phyloP scores from a whole-genome alignment of 495 filamentous ascomycete genomes.

The Xylaria venustula region DNA sequence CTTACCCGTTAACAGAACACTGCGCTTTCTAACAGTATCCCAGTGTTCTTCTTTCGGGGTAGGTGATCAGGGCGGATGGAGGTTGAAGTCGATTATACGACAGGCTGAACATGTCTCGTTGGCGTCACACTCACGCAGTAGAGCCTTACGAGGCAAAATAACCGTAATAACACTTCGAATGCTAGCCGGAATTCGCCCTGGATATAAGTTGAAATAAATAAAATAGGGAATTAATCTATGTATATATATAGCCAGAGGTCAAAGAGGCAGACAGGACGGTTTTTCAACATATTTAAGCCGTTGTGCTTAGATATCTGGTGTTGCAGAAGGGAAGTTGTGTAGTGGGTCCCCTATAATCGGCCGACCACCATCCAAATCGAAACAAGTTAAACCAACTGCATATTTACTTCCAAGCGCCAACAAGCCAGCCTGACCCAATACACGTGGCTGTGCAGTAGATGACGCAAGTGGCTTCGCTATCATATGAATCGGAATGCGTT shows the following conservation, averaged over 20 bases:
- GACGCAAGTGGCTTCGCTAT: not conserved
- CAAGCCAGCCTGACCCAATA: not conserved
- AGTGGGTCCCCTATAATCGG: too few species aligned
- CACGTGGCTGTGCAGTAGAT: not conserved
- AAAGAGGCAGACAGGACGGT: too few species aligned
- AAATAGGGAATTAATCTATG: too few species aligned
- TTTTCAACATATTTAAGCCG: not conserved
- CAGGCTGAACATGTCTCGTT: not conserved
- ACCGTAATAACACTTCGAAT: not conserved
- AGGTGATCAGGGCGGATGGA: not conserved
- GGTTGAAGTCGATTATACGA: not conserved
- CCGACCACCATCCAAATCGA: not conserved
- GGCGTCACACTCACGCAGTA: not conserved
- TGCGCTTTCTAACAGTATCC: not conserved
- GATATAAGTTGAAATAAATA: too few species aligned
- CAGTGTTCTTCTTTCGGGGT: not conserved
- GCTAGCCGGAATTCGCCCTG: too few species aligned
- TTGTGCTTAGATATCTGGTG: too few species aligned
- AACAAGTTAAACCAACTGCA: not conserved
- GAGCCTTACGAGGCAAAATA: not conserved
- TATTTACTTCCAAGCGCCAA: slow-evolving; percentile 5
- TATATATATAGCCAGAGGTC: too few species aligned
- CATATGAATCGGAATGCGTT: not conserved
- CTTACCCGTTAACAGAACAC: not conserved
- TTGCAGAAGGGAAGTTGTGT: too few species aligned